Percentiles rank a stretch among this genome's conserved stretches.
Conservation (phyloP, 768 basidiomycete genomes). For the Phaeolepiota aurea region DNA sequence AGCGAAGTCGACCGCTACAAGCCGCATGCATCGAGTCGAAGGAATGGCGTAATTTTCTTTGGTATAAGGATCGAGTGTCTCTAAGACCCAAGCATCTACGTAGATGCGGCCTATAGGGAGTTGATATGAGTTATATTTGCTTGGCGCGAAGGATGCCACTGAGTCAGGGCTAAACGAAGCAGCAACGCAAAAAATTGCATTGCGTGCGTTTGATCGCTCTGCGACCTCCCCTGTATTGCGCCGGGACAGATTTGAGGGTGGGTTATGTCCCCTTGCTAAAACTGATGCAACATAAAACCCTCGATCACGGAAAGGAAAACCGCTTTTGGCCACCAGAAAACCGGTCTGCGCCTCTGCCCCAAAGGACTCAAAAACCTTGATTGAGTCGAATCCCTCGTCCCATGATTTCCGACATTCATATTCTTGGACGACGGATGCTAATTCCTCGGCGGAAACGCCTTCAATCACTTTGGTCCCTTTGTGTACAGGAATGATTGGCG, state of each 20-base stretch:
- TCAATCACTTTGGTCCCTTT: slow-evolving; percentile 89
- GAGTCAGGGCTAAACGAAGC: slow-evolving; percentile 74
- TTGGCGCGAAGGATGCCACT: slow-evolving; percentile 41
- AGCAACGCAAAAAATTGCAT: slow-evolving; percentile 75
- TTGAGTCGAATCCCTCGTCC: slow-evolving; percentile 83
- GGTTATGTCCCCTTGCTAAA: slow-evolving; percentile 45
- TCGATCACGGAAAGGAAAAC: slow-evolving; percentile 87
- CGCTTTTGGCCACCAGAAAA: slow-evolving; percentile 66
- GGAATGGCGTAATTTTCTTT: slow-evolving; percentile 92
- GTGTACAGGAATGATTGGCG: slow-evolving; percentile 74
- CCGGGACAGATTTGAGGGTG: slow-evolving; percentile 28
- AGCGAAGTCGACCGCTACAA: slow-evolving; percentile 80
- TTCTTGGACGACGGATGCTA: slow-evolving; percentile 64
- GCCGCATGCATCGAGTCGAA: slow-evolving; percentile 79
- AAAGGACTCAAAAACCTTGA: slow-evolving; percentile 62
- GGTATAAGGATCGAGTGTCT: slow-evolving; percentile 94
- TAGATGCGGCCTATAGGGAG: slow-evolving; percentile 77
- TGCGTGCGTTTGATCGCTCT: slow-evolving; percentile 33
- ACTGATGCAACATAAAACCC: slow-evolving; percentile 80
- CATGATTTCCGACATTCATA: slow-evolving; percentile 69
- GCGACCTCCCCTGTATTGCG: slow-evolving; percentile 32
- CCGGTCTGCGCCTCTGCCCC: slow-evolving; percentile 66
- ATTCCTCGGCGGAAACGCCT: slow-evolving; percentile 88
- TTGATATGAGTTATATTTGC: slow-evolving; percentile 68
- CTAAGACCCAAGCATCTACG: slow-evolving; percentile 92